Conservation (phyloP, 1,139 yeast species). For the Taphrina wiesneri region DNA sequence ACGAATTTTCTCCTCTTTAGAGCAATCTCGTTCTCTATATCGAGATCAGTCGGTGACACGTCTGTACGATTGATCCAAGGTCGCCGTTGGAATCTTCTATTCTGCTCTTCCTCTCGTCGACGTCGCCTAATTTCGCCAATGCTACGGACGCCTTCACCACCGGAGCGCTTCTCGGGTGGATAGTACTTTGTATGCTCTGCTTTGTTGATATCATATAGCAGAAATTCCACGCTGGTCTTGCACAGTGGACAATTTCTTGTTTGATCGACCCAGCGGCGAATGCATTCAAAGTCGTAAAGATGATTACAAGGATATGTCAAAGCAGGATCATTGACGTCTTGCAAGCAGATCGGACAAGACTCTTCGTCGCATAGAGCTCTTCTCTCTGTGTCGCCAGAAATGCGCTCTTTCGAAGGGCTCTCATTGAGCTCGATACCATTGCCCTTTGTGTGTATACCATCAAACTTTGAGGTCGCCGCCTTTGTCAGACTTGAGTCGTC, state of each 20-base stretch:
- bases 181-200: background rate
- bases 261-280: slow-evolving; percentile 25
- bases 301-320: slow-evolving; percentile 26
- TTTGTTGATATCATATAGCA: slow-evolving; percentile 1
- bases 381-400: background rate
- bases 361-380: background rate
- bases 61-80: background rate
- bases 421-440: background rate
- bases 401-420: background rate
- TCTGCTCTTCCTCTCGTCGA: slow-evolving; percentile 8
- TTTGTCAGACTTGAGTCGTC: background rate
- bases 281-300: slow-evolving; percentile 16
- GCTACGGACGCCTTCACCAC: background rate
- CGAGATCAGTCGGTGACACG: background rate
- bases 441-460: background rate
- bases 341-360: slow-evolving; percentile 19
- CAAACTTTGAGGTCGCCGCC: background rate
- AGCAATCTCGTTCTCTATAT: slow-evolving; percentile 7
- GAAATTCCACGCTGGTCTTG: slow-evolving; percentile 1
- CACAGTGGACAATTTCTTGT: slow-evolving; percentile 19
- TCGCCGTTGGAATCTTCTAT: slow-evolving; percentile 17
- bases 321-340: slow-evolving; percentile 12
- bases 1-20: slow-evolving; percentile 19
- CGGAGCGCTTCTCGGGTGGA: background rate
- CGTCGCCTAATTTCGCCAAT: slow-evolving; percentile 18